Conservation (phyloP, 805 yeast genomes). For the Saccharomyces eubayanus region DNA sequence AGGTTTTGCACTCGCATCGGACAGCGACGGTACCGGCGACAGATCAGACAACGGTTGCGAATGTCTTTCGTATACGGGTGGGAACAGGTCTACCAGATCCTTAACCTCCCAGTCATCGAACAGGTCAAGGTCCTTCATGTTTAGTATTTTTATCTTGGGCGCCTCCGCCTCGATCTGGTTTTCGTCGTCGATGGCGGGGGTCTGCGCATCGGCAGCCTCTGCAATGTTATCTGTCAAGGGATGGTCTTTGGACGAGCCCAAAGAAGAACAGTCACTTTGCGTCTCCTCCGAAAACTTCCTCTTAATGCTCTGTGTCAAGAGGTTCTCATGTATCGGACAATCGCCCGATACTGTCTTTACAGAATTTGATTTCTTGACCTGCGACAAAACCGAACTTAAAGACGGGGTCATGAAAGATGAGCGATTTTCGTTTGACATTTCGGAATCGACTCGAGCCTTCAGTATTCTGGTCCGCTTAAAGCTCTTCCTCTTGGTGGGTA, state of each 20-base stretch:
- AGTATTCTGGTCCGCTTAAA: not conserved
- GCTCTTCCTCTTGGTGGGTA: not conserved
- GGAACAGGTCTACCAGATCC: constrained; percentile 14
- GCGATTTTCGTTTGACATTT: not conserved
- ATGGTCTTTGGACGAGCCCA: not conserved
- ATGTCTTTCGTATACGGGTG: constrained; percentile 18
- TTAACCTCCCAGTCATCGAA: constrained; percentile 10
- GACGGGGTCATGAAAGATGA: constrained; percentile 15
- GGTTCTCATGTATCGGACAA: constrained; percentile 1
- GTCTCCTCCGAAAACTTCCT: constrained; percentile 7
- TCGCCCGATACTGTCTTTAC: not conserved
- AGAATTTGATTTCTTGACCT: constrained; percentile 8
- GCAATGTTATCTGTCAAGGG: constrained; percentile 1
- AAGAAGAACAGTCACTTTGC: not conserved
- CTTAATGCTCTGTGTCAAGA: constrained; percentile 4
- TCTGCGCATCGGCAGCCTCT: not conserved
- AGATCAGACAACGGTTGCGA: not conserved
- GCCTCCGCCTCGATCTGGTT: not conserved
- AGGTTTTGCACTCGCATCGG: not conserved
- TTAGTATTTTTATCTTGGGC: constrained; percentile 13
- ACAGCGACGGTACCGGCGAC: not conserved
- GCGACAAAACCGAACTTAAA: constrained; percentile 22
- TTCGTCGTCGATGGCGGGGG: not conserved
- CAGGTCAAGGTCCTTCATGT: constrained; percentile 22
- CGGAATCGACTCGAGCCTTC: not conserved